phyloP scores from a whole-genome alignment of 2,329 filamentous ascomycete genomes.

The Sporothrix globosa region DNA sequence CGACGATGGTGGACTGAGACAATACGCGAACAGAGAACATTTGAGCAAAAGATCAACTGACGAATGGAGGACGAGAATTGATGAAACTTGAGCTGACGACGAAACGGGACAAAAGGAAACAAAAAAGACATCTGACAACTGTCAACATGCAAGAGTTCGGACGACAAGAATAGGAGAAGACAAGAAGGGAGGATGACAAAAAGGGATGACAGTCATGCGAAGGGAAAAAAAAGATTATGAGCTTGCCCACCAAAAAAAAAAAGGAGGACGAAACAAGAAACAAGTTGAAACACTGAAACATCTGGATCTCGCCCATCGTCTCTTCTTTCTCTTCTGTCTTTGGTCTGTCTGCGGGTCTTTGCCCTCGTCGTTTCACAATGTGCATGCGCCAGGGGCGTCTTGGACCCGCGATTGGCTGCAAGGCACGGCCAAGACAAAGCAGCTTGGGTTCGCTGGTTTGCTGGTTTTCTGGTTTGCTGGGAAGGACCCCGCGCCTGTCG shows the following conservation, averaged over 20 bases:
- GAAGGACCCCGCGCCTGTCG: conserved; percentile 11
- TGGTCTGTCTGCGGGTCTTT: conserved; percentile 32
- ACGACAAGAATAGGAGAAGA: conserved; percentile 16
- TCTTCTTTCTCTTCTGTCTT: neutral
- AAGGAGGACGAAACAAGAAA: conserved; percentile 23
- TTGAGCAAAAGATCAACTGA: neutral
- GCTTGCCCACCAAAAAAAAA: neutral
- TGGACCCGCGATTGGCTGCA: conserved; percentile 8
- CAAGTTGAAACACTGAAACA: conserved; percentile 28
- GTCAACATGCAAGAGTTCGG: conserved; percentile 3
- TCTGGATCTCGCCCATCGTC: conserved; percentile 6
- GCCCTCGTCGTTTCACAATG: conserved; percentile 29
- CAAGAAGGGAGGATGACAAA: neutral
- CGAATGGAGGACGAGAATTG: conserved; percentile 1
- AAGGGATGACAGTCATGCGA: conserved; percentile 18
- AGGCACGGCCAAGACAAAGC: conserved; percentile 22
- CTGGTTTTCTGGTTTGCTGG: neutral
- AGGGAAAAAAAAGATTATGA: neutral
- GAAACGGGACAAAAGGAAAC: conserved; percentile 3
- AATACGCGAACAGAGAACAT: neutral
- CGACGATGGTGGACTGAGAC: neutral
- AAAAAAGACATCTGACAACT: neutral
- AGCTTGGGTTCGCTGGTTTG: neutral
- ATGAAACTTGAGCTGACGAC: conserved; percentile 3
- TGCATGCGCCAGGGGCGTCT: conserved; percentile 17